These are phyloP conservation scores for Steccherinum ochraceum DNA, from an alignment of 768 basidiomycete species.

Conservation along the genomic window DNA sequence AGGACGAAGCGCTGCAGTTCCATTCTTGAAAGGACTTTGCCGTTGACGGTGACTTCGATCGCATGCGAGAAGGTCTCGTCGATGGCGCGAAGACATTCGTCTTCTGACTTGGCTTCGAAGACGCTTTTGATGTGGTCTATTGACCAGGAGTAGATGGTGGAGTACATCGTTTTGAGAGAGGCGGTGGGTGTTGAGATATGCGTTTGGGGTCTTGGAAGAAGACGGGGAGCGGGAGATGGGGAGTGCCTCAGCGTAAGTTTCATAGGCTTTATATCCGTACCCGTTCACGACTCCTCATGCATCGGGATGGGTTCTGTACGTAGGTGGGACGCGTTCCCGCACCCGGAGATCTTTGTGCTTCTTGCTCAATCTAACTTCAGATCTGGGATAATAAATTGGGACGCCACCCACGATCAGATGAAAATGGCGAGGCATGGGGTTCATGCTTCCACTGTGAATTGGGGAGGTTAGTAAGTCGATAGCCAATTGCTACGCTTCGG, in stretches of 20 bases:
- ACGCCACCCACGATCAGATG: background rate
- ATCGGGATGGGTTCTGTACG: too few relatives aligned
- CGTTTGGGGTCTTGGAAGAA: background rate
- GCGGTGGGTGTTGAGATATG: too few relatives aligned
- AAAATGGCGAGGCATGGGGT: background rate
- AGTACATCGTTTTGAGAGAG: background rate
- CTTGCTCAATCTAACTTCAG: background rate
- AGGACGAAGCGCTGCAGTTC: conserved; percentile 37
- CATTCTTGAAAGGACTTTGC: conserved; percentile 30
- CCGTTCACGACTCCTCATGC: too few relatives aligned
- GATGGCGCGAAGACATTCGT: conserved; percentile 36
- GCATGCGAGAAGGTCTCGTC: conserved; percentile 38
- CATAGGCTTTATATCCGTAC: too few relatives aligned
- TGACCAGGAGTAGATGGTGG: conserved; percentile 44
- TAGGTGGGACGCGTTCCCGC: background rate
- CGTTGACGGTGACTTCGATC: conserved; percentile 38
- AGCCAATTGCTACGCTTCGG: background rate
- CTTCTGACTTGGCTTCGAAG: conserved; percentile 44
- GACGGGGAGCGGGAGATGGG: background rate
- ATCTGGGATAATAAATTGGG: background rate
- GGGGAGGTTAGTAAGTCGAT: too few relatives aligned
- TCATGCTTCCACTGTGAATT: background rate
- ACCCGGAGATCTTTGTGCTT: background rate
- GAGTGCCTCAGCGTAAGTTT: too few relatives aligned
- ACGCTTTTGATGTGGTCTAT: conserved; percentile 39